Evolutionary conservation across 2,329 filamentous ascomycete genomes (phyloP), one percentile per base, ranked within the genome.

Genomic region (Metarhizium anisopliae): DNA sequence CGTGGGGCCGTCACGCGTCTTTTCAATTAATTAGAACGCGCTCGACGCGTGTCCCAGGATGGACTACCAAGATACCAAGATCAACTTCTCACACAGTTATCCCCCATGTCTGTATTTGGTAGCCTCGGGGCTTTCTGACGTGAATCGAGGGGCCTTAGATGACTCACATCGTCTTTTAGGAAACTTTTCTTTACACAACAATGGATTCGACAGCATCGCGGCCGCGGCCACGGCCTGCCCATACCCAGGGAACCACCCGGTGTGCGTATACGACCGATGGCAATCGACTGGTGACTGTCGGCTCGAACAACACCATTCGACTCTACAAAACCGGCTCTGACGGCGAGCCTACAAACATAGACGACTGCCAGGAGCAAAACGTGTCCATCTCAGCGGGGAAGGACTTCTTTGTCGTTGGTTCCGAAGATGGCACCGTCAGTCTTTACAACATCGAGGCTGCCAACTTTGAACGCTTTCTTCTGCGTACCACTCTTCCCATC

Each of bases 371-470:
- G 58, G 93, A 96, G 63, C 87, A 89, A 61, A 95, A 96, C 67
- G 79, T 89, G 20, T 85, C 87, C 36, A 83, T 97, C 25, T 87
- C 84, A 35, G 84, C 90, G 20, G 83, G 84, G 40, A 81, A 93
- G 66, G 83, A 87, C 58, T 91, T 89, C 70, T 95, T 96, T 68
- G 83, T 97, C 49, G 85, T 90, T 59, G 94, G 91, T 32, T 89
- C 90, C 20, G 93, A 99, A 70, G 92, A 97, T 73, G 94, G 95
- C 66, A 94, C 88, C n/a, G 90, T 99, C 65, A 95, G 88, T 76
- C 84, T 91, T 64, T 99, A 95, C 75, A 89, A 88, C n/a, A 79
- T 96, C 52, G 78, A 82, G 56, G 83, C 82, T 2, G 85, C 86
- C 64, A 71, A 77, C 32, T 90, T 95, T 72, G 89, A 95, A 59